Base-by-base conservation (phyloP, 2,329 filamentous ascomycete species). In the Penicillium paneum region DNA sequence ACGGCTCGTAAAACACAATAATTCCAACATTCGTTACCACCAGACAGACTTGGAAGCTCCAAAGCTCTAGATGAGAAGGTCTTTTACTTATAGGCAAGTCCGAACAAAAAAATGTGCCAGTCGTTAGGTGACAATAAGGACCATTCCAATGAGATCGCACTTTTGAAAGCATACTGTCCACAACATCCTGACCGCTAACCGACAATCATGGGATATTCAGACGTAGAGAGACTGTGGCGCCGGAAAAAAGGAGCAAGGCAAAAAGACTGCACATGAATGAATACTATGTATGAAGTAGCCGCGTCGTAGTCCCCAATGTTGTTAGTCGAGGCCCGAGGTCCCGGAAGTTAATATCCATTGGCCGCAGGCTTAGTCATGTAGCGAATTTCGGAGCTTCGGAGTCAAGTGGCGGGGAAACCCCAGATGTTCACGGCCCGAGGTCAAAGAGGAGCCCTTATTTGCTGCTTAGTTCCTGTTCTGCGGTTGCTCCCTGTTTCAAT, bases 391-490 rank as follows among this genome's bases (percentile, higher is more conserved):
- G 50, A 53, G 5, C 8, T 35, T 6, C 29, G 35, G 26, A 40
- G 31, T 36, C 45, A 15, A 15, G 39, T n/a, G 46, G 47, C 50
- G 50, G 50, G 50, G 50, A 48, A 52, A 48, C 50, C 50, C 50
- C 50, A 53, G 50, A 53, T 53, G 44, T 53, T 41, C 35, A 48
- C 43, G 43, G 43, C 50, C 50, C 50, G 50, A 53, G 50, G 50
- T 53, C 43, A 49, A 49, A 49, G 29, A 43, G 50, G 34, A 34
- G 32, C n/a, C 52, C 39, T 34, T 28, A 21, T 41, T 40, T 40
- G 1, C 39, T 29, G 17, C 13, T n/a, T 10, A 8, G 8, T 19
- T 45, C 6, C 29, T 26, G 43, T 36, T 28, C 4, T 39, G 12
- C 8, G 3, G 8, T 24, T 41, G 17, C 21, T 35, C 21, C 19